Conservation (phyloP, 2,329 filamentous ascomycete species). For the Sporothrix pseudoabietina region DNA sequence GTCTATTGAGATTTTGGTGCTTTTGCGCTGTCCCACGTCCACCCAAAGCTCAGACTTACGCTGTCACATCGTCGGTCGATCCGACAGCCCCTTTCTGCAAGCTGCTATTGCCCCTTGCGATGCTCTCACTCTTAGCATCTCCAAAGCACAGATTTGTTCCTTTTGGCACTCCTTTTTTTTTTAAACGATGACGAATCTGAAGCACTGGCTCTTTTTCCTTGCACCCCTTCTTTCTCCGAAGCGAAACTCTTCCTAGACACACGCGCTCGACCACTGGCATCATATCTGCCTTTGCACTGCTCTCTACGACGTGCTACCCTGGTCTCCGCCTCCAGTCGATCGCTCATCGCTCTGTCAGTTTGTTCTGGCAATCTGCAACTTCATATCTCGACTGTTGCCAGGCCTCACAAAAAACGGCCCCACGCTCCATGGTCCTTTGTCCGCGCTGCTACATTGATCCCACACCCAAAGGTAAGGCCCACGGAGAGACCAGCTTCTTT, state of each 20-base stretch:
- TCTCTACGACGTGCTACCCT: neutral
- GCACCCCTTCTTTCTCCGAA: conserved; percentile 1
- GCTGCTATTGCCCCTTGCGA: conserved; percentile 21
- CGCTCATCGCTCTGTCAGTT: conserved; percentile 1
- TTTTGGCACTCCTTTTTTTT: neutral
- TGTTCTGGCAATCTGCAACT: neutral
- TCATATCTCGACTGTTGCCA: neutral
- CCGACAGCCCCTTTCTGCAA: conserved; percentile 31
- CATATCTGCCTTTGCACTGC: neutral
- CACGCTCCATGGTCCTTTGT: neutral
- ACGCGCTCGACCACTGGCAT: conserved; percentile 6
- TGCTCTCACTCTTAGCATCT: conserved; percentile 9
- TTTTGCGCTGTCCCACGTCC: neutral
- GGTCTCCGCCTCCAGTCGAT: neutral
- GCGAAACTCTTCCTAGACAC: conserved; percentile 19
- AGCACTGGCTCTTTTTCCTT: conserved; percentile 12
- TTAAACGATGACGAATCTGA: conserved; percentile 17
- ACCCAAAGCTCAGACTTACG: conserved; percentile 32
- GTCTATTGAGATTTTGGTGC: neutral
- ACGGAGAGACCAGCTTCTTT: neutral
- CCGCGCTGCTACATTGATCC: conserved; percentile 3
- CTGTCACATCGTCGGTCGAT: conserved; percentile 37
- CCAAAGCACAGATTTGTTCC: neutral
- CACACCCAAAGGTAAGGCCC: neutral
- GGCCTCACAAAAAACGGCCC: neutral